A percentile compares a stretch with the other conserved stretches of the same genome.
These are phyloP conservation scores for Penicillium canariense DNA, from an alignment of 495 filamentous ascomycete genomes.

Conservation along the genomic window DNA sequence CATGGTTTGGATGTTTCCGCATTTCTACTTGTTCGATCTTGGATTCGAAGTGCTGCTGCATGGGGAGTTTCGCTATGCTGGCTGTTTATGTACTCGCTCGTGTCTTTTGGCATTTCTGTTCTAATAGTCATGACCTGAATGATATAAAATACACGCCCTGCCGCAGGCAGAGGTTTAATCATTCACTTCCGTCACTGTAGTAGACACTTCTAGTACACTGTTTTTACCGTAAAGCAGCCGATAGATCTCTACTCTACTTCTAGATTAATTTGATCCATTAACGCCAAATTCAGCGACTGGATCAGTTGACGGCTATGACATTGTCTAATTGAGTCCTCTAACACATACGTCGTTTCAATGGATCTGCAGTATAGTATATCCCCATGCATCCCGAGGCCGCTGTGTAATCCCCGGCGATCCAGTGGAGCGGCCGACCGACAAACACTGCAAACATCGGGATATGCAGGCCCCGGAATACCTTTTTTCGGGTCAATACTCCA, in stretches of 20 bases:
- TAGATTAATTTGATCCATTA: too few species aligned
- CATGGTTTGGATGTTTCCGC: slow-evolving; percentile 15
- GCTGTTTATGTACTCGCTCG: slow-evolving; percentile 27
- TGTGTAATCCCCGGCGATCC: slow-evolving; percentile 22
- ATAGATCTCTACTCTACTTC: neutral
- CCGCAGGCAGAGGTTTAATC: slow-evolving; percentile 14
- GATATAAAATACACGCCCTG: slow-evolving; percentile 36
- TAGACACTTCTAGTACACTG: neutral
- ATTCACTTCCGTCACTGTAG: neutral
- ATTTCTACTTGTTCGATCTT: slow-evolving; percentile 11
- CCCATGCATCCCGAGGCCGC: neutral
- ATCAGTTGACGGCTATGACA: neutral
- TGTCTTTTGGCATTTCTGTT: slow-evolving; percentile 38
- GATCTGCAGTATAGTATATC: neutral
- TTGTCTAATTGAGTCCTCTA: neutral
- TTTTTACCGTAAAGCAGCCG: neutral
- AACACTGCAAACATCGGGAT: slow-evolving; percentile 39
- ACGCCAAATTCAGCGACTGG: too few species aligned
- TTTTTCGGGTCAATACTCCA: slow-evolving; percentile 27
- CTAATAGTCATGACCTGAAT: slow-evolving; percentile 42
- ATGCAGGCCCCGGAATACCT: slow-evolving; percentile 18
- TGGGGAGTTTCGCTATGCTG: slow-evolving; percentile 28
- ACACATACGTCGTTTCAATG: too few species aligned
- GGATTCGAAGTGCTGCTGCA: slow-evolving; percentile 11
- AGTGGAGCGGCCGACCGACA: slow-evolving; percentile 25